A percentile compares a stretch with the other conserved stretches of the same genome.
Evolutionary conservation across 2,329 filamentous ascomycete genomes (phyloP).

Genomic region (Endocalyx cinctus): DNA sequence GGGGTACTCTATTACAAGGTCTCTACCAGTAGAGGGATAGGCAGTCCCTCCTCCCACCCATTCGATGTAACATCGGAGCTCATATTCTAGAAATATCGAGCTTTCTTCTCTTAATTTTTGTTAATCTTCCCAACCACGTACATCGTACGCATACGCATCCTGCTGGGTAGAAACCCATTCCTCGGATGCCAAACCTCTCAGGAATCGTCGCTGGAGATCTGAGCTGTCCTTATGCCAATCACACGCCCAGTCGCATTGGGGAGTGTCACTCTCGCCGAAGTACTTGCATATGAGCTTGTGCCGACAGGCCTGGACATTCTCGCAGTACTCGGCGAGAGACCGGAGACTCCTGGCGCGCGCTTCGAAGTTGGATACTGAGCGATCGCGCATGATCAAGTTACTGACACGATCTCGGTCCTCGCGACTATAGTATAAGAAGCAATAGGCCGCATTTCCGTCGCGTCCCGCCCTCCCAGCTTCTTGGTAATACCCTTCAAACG

Average conservation of each 20-base stretch:
- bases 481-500: slow-evolving; percentile 94
- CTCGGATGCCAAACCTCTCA: slow-evolving; percentile 51
- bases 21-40: too few relatives aligned
- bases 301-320: slow-evolving; percentile 67
- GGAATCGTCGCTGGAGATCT: slow-evolving; percentile 53
- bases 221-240: slow-evolving; percentile 70
- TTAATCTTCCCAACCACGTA: too few relatives aligned
- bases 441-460: slow-evolving; percentile 81
- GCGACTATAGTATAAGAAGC: slow-evolving; percentile 85
- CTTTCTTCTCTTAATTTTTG: too few relatives aligned
- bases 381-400: slow-evolving; percentile 44
- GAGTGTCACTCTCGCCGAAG: slow-evolving; percentile 62
- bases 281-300: slow-evolving; percentile 72
- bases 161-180: slow-evolving; percentile 62
- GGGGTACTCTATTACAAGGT: too few relatives aligned
- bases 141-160: slow-evolving; percentile 53
- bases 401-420: slow-evolving; percentile 77
- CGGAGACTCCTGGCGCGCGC: slow-evolving; percentile 60
- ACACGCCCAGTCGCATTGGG: slow-evolving; percentile 68
- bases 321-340: slow-evolving; percentile 74
- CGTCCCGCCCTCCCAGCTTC: slow-evolving; percentile 88
- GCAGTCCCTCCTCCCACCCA: too few relatives aligned
- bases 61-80: too few relatives aligned
- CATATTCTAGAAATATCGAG: too few relatives aligned
- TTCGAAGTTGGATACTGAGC: slow-evolving; percentile 29